A percentile compares a stretch with the other conserved stretches of the same genome.
Conservation (phyloP, 345 rosid species). For the Brassica cretica region DNA sequence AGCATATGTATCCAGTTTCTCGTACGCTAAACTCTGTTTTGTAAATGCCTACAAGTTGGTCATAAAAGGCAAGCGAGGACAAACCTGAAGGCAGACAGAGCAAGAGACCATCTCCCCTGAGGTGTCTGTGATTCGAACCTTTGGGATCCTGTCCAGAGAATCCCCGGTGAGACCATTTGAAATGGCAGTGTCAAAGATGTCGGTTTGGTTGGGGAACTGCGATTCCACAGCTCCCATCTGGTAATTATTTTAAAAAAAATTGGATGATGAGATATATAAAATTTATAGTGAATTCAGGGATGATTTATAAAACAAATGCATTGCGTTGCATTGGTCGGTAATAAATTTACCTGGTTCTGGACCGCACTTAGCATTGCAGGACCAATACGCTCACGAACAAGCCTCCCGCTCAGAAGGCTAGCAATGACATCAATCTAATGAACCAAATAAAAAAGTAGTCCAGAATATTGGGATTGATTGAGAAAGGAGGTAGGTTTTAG, state of each 20-base stretch:
- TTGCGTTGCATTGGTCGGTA: background rate
- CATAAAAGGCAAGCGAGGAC: background rate
- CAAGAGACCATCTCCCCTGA: conserved; percentile 77
- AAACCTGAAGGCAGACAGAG: conserved; percentile 97
- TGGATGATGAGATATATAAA: background rate
- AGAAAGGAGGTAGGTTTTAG: background rate
- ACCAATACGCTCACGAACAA: conserved; percentile 93
- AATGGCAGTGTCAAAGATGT: conserved; percentile 80
- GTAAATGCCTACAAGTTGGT: background rate
- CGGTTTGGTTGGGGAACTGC: conserved; percentile 63
- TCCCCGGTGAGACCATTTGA: conserved; percentile 76
- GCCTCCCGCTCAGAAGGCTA: conserved; percentile 95
- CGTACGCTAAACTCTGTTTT: background rate
- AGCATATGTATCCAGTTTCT: background rate
- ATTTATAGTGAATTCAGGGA: background rate
- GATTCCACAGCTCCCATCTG: conserved; percentile 94
- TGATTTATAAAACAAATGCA: background rate
- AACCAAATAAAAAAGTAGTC: background rate
- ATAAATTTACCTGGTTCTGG: conserved; percentile 78
- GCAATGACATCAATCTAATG: conserved; percentile 80
- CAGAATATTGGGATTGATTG: background rate
- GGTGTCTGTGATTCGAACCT: conserved; percentile 42
- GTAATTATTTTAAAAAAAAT: background rate
- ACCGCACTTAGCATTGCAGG: conserved; percentile 99
- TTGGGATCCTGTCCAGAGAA: conserved; percentile 80